Conservation (phyloP, 2,329 filamentous ascomycete genomes). For the Phyllosticta capitalensis region DNA sequence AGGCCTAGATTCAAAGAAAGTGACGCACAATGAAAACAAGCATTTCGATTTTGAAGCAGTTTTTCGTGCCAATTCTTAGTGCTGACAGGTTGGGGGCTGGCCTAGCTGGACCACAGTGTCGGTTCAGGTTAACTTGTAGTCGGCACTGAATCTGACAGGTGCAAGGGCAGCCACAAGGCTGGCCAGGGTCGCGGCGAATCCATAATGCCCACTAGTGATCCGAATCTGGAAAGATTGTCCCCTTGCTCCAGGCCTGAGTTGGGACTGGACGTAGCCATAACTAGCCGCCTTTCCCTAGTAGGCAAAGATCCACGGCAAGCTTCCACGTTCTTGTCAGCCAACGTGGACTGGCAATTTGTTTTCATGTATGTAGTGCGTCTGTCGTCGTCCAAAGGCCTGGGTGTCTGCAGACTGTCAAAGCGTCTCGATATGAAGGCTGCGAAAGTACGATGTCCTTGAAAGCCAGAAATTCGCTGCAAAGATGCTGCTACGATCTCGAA, state of each 20-base stretch:
- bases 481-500: background rate
- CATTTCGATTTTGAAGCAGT: background rate
- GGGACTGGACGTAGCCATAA: background rate
- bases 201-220: background rate
- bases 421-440: background rate
- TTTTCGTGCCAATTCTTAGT: background rate
- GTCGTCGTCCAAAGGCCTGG: background rate
- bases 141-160: background rate
- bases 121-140: background rate
- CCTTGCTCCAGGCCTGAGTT: background rate
- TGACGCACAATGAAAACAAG: background rate
- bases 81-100: background rate
- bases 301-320: background rate
- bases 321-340: background rate
- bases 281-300: background rate
- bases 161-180: background rate
- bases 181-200: background rate
- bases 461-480: background rate
- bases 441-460: background rate
- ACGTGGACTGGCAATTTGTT: background rate
- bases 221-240: background rate
- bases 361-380: background rate
- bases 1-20: background rate
- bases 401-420: background rate
- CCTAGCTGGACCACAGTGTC: background rate